phyloP scores from a whole-genome alignment of 2,329 filamentous ascomycete species.

The Colletotrichum falcatum region DNA sequence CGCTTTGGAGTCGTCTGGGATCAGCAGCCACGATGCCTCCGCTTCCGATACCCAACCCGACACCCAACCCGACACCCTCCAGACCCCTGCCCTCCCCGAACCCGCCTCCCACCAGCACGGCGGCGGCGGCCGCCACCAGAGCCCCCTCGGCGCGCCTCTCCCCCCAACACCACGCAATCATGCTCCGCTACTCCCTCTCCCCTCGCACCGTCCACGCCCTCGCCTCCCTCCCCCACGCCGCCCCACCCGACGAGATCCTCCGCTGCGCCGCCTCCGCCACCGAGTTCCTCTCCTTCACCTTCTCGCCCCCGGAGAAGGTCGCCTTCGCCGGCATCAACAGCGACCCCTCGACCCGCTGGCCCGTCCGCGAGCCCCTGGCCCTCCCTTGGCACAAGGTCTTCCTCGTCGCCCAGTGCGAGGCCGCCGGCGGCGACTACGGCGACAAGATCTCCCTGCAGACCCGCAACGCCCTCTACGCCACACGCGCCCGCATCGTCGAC shows the following conservation, averaged over 20 bases:
- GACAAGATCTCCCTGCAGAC: conserved; percentile 55
- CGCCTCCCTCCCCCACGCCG: conserved; percentile 26
- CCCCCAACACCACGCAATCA: conserved; percentile 32
- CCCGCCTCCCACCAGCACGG: neutral
- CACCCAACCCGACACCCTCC: neutral
- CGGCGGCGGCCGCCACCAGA: neutral
- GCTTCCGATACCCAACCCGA: neutral
- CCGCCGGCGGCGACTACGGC: conserved; percentile 66
- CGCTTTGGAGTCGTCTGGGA: neutral
- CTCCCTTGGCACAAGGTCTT: conserved; percentile 79
- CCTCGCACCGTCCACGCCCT: conserved; percentile 35
- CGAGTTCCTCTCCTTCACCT: conserved; percentile 53
- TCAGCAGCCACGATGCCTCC: conserved; percentile 3
- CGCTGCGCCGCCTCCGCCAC: conserved; percentile 53
- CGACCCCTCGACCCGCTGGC: conserved; percentile 54
- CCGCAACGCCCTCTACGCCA: conserved; percentile 50
- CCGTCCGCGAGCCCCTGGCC: conserved; percentile 58
- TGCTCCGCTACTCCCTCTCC: conserved; percentile 38
- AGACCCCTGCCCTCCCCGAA: neutral
- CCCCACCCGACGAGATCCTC: conserved; percentile 48
- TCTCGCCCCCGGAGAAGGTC: conserved; percentile 50
- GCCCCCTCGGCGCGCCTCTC: conserved; percentile 1
- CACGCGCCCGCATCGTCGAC: conserved; percentile 49
- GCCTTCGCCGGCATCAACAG: conserved; percentile 56
- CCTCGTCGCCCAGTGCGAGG: conserved; percentile 77